phyloP scores from a whole-genome alignment of 2,329 filamentous ascomycete genomes.

The Zymoseptoria pseudotritici region DNA sequence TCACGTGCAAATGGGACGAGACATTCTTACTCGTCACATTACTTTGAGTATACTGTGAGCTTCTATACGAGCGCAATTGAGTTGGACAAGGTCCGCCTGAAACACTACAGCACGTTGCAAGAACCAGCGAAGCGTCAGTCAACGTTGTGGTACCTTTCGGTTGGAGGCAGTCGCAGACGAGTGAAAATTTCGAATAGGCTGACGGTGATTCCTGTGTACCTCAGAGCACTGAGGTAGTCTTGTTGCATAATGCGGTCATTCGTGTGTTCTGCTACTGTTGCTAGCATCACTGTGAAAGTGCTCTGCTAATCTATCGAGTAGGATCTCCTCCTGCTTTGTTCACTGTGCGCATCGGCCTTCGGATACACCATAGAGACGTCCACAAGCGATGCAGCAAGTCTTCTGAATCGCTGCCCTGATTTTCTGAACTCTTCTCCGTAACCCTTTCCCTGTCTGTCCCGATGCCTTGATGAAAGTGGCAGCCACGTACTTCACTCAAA shows the following conservation, averaged over 20 bases:
- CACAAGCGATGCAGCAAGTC: neutral
- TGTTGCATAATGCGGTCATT: neutral
- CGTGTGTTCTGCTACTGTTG: neutral
- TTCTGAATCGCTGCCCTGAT: neutral
- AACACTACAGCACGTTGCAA: neutral
- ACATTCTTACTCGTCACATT: neutral
- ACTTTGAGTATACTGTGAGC: neutral
- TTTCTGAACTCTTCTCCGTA: neutral
- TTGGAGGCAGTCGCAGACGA: neutral
- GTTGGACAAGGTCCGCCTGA: neutral
- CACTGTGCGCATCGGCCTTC: neutral
- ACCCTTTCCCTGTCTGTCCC: neutral
- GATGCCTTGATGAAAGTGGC: too few relatives aligned
- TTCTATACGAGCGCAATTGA: rapidly evolving
- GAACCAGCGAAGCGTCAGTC: neutral
- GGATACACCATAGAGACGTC: neutral
- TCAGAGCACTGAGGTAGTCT: neutral
- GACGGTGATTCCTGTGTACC: too few relatives aligned
- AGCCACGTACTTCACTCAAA: too few relatives aligned
- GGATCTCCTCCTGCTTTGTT: neutral
- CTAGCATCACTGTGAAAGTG: neutral
- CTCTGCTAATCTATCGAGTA: neutral
- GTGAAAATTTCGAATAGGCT: neutral
- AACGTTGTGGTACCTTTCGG: too few relatives aligned
- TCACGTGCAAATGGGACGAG: neutral